A percentile compares a stretch with the other conserved stretches of the same genome.
Evolutionary conservation across 495 filamentous ascomycete genomes (phyloP).

Genomic region (Aspergillus diversus): DNA sequence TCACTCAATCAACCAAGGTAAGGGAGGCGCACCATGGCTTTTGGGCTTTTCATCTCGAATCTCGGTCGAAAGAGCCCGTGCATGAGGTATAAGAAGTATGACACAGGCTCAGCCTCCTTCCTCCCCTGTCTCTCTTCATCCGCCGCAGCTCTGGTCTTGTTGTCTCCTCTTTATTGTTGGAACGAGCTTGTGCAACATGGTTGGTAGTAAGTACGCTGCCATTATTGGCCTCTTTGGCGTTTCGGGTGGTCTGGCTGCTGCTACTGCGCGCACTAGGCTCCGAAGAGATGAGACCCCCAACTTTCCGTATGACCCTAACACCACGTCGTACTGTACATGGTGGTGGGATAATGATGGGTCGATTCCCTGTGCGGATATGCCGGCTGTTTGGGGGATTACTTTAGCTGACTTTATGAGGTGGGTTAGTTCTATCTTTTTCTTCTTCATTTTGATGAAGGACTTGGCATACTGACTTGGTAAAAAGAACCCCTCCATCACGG

Average conservation of each 20-base stretch:
- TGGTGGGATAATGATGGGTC: constrained; percentile 16
- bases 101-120: neutral
- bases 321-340: constrained; percentile 8
- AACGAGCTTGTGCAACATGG: neutral
- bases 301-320: constrained; percentile 11
- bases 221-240: neutral
- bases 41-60: too few relatives aligned
- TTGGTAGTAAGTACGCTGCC: neutral
- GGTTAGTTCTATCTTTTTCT: constrained; percentile 4
- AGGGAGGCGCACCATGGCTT: too few relatives aligned
- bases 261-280: neutral
- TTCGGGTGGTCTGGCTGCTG: neutral
- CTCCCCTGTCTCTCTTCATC: neutral
- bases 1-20: too few relatives aligned
- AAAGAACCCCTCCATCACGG: constrained; percentile 25
- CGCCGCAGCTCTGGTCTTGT: neutral
- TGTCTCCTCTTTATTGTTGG: neutral
- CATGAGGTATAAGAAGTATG: too few relatives aligned
- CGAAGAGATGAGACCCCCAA: constrained; percentile 11
- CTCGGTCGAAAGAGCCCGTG: too few relatives aligned
- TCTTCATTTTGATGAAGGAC: neutral
- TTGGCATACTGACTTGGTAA: neutral
- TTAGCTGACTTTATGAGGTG: constrained; percentile 10
- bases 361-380: constrained; percentile 3
- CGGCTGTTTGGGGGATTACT: neutral